These are phyloP conservation scores for Fomitopsis pinicola DNA, from an alignment of 1,284 basidiomycete species.

Conservation along the genomic window DNA sequence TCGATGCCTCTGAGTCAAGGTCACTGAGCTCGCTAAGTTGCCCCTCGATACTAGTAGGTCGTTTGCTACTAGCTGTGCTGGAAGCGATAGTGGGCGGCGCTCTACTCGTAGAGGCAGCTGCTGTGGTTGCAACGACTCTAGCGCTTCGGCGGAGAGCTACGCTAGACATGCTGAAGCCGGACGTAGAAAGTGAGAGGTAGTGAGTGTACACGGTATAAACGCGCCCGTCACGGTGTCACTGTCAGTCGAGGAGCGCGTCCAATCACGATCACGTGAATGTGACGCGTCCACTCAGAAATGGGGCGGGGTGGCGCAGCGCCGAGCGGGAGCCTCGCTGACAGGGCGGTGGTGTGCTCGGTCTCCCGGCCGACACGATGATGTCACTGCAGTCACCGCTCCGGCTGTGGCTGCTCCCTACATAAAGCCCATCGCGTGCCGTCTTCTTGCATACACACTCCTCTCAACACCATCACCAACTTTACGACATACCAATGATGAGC, in stretches of 20 bases:
- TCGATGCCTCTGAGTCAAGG: neutral
- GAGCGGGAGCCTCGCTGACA: neutral
- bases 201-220: no score
- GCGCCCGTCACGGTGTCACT: no score
- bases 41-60: neutral
- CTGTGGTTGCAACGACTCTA: neutral
- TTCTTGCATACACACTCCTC: neutral
- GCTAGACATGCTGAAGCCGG: neutral
- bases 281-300: neutral
- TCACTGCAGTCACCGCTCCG: neutral
- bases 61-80: neutral
- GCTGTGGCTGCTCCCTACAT: neutral
- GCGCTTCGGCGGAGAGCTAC: neutral
- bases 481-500: conserved; percentile 12
- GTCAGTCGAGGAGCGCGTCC: neutral
- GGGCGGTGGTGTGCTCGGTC: conserved; percentile 1
- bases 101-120: neutral
- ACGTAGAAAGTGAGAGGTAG: neutral
- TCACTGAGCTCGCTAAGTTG: neutral
- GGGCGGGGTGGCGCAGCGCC: neutral
- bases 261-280: neutral
- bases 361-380: neutral
- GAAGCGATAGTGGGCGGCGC: neutral
- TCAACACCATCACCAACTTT: neutral
- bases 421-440: neutral